Evolutionary conservation across 176 grass and related monocot species (phyloP), one percentile per base, ranked within the genome.

Genomic region (Musa itinerans): DNA sequence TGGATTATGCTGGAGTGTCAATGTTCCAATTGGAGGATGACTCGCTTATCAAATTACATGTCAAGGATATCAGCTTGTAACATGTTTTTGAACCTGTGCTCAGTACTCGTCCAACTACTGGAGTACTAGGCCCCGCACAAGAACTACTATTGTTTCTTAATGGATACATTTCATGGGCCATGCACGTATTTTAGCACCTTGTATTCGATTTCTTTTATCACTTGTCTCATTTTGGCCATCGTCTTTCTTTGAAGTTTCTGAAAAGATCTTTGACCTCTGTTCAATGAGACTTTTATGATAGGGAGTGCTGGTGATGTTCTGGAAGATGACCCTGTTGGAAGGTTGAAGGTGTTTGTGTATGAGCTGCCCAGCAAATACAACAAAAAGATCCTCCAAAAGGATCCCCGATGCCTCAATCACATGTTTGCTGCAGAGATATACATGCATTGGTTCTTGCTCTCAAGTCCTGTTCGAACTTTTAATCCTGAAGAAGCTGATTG

Each of bases 351-450:
- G 68, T 96, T 85, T 61, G 85, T 96, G 26, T 96, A 96, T 79
- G 90, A 96, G 61, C 83, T 96, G 11, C 93, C 93, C 12, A 89
- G 93, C 75, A 96, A 96, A 74, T 96, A 96, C 85, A 92, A 92
- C 76, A 96, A 92, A 73, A 96, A 96, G 78, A 96, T 96, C 81
- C 78, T 92, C 53, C 89, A 76, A 81, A 96, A 96, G 88, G 93
- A 96, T 85, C 84, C 89, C 29, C 82, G 93, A 66, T 96, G 93
- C 67, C 85, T 96, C 15, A 90, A 68, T 58, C 93, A 96, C 83
- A 96, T 96, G 93, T 96, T 96, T 68, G 93, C 93, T 13, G 90
- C 93, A 20, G 93, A 96, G 83, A 96, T 96, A 59, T 96, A 92
- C 83, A 96, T 96, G 93, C 93, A 96, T 56, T 81, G 93, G 65